Evolutionary conservation across 495 filamentous ascomycete genomes (phyloP).

Genomic region (Penicillium ucsense): DNA sequence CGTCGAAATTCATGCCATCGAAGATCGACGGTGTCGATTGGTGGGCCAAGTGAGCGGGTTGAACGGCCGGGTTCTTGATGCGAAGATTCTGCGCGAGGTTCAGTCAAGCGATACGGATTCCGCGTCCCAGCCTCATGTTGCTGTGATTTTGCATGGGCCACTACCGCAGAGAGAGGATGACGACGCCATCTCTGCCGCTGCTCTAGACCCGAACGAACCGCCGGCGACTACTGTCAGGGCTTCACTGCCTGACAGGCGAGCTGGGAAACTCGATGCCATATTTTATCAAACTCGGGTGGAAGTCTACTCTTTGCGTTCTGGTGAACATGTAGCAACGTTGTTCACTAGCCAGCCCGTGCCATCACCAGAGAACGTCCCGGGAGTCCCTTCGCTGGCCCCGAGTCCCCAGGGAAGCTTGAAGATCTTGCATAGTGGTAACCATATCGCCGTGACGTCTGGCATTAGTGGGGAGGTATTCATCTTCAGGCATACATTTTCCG

Average conservation of each 20-base stretch:
- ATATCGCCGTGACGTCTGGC: slow-evolving; percentile 65
- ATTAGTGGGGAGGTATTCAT: slow-evolving; percentile 79
- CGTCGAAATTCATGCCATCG: slow-evolving; percentile 60
- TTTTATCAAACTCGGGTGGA: slow-evolving; percentile 79
- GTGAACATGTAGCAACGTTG: slow-evolving; percentile 56
- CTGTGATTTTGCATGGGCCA: slow-evolving; percentile 67
- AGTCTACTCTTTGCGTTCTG: slow-evolving; percentile 67
- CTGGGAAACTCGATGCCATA: slow-evolving; percentile 29
- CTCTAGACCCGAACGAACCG: slow-evolving; percentile 30
- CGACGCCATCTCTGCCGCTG: slow-evolving; percentile 23
- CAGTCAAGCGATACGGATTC: slow-evolving; percentile 30
- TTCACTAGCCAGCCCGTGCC: slow-evolving; percentile 46
- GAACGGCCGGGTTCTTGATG: slow-evolving; percentile 68
- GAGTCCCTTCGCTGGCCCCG: slow-evolving; percentile 40
- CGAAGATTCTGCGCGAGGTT: slow-evolving; percentile 64
- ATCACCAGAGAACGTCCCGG: slow-evolving; percentile 32
- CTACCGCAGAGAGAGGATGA: slow-evolving; percentile 33
- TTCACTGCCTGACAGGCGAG: slow-evolving; percentile 16
- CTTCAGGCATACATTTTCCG: slow-evolving; percentile 38
- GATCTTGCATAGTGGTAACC: slow-evolving; percentile 56
- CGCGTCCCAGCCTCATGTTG: slow-evolving; percentile 53
- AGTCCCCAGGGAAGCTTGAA: slow-evolving; percentile 60
- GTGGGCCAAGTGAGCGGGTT: slow-evolving; percentile 63
- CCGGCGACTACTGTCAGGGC: slow-evolving; percentile 18
- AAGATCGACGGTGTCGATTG: slow-evolving; percentile 54